phyloP scores from a whole-genome alignment of 306 rosid species.

The Fragaria iinumae region DNA sequence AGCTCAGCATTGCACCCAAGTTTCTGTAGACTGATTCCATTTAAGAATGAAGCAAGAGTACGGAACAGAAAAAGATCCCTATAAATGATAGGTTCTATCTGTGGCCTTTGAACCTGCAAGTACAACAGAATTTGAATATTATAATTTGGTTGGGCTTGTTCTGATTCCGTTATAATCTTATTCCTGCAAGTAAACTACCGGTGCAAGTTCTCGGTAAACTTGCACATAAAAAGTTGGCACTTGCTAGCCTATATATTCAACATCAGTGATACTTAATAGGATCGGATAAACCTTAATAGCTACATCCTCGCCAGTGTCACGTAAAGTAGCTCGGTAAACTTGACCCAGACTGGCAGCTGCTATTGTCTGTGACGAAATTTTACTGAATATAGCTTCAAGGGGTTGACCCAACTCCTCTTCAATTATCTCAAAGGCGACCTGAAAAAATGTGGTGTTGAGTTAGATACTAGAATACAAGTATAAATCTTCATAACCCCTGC shows the following conservation, averaged over 20 bases:
- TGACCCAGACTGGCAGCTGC: slow-evolving; percentile 99
- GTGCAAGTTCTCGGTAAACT: background rate
- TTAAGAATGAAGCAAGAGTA: slow-evolving; percentile 88
- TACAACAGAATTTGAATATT: slow-evolving; percentile 4
- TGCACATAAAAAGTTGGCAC: background rate
- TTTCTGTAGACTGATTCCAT: slow-evolving; percentile 84
- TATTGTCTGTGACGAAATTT: slow-evolving; percentile 83
- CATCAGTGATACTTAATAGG: background rate
- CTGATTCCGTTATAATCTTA: background rate
- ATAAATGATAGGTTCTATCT: slow-evolving; percentile 90
- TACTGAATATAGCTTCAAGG: slow-evolving; percentile 88
- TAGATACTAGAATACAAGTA: background rate
- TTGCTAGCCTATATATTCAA: background rate
- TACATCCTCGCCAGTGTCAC: slow-evolving; percentile 87
- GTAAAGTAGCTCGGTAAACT: slow-evolving; percentile 95
- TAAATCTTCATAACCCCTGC: slow-evolving; percentile 14
- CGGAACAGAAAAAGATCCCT: slow-evolving; percentile 96
- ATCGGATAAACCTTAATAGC: slow-evolving; percentile 70
- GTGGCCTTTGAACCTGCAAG: slow-evolving; percentile 91
- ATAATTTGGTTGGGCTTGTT: background rate
- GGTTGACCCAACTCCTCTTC: slow-evolving; percentile 96
- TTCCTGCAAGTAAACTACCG: background rate
- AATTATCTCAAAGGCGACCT: slow-evolving; percentile 85
- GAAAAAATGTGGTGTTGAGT: slow-evolving; percentile 33
- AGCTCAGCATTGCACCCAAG: slow-evolving; percentile 97